A percentile compares a stretch with the other conserved stretches of the same genome.
These are phyloP conservation scores for Dichotomopilus funicola DNA, from an alignment of 2,329 filamentous ascomycete genomes.

Conservation along the genomic window DNA sequence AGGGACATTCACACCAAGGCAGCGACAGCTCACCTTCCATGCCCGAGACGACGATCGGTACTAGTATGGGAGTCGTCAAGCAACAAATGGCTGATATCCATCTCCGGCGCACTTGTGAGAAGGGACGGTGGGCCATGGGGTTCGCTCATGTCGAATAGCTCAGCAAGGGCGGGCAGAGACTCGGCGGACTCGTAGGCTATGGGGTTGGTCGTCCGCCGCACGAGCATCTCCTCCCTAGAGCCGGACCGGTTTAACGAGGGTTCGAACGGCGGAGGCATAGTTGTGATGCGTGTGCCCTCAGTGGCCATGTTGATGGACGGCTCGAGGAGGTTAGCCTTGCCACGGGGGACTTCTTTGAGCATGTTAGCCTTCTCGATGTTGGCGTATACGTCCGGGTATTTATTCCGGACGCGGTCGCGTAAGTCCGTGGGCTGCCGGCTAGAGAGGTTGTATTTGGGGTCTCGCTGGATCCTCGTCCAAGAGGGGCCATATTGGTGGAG, in stretches of 20 bases:
- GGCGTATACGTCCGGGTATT: slow-evolving; percentile 53
- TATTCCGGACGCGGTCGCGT: slow-evolving; percentile 57
- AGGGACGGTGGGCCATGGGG: slow-evolving; percentile 31
- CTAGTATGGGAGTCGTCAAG: slow-evolving; percentile 43
- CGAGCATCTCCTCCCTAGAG: slow-evolving; percentile 43
- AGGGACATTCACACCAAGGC: no score
- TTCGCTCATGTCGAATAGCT: slow-evolving; percentile 41
- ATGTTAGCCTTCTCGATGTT: slow-evolving; percentile 50
- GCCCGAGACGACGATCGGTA: slow-evolving; percentile 1
- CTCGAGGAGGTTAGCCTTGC: slow-evolving; percentile 38
- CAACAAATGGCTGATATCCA: slow-evolving; percentile 56
- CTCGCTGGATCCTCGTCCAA: slow-evolving; percentile 60
- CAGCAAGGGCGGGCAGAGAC: slow-evolving; percentile 29
- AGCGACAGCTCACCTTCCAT: background rate
- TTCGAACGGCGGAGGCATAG: slow-evolving; percentile 36
- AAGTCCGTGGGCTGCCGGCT: slow-evolving; percentile 56
- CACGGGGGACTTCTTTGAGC: slow-evolving; percentile 36
- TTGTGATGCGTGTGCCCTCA: slow-evolving; percentile 37
- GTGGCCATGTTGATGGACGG: slow-evolving; percentile 46
- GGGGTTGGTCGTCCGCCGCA: slow-evolving; percentile 34
- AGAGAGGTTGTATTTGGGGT: slow-evolving; percentile 51
- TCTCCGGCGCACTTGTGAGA: slow-evolving; percentile 44
- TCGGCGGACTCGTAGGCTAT: slow-evolving; percentile 29
- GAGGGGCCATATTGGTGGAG: slow-evolving; percentile 54
- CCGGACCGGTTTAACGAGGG: slow-evolving; percentile 35